Conservation (phyloP, 1,284 basidiomycete species). For the Cutaneotrichosporon cutaneum region DNA sequence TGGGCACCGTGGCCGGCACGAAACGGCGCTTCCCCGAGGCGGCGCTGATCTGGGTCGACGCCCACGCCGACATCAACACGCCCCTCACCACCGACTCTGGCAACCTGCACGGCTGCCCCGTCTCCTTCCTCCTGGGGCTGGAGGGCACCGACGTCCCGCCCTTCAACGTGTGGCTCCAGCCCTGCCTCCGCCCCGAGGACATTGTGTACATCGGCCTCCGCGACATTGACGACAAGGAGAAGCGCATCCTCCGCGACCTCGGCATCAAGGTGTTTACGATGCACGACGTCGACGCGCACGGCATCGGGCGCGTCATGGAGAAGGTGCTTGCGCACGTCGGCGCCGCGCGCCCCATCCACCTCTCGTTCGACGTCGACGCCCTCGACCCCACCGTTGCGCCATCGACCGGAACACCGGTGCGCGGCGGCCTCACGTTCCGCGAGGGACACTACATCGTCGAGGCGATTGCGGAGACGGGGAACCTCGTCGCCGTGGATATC, state of each 20-base stretch:
- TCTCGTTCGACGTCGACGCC: constrained; percentile 96
- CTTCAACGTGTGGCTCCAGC: constrained; percentile 68
- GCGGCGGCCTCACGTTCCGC: constrained; percentile 93
- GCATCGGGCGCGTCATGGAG: constrained; percentile 91
- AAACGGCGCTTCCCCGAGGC: constrained; percentile 59
- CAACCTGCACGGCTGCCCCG: constrained; percentile 97
- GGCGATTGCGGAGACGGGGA: constrained; percentile 87
- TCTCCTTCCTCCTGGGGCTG: constrained; percentile 88
- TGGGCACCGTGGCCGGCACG: constrained; percentile 67
- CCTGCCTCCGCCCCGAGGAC: constrained; percentile 66
- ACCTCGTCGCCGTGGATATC: constrained; percentile 84
- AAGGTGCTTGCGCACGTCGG: constrained; percentile 95
- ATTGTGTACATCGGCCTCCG: constrained; percentile 85
- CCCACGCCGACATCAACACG: constrained; percentile 95
- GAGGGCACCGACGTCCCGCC: constrained; percentile 61
- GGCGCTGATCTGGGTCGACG: constrained; percentile 90
- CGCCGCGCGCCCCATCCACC: constrained; percentile 83
- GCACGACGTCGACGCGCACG: constrained; percentile 97
- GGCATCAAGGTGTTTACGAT: constrained; percentile 94
- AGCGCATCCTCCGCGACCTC: constrained; percentile 78
- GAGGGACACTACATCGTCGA: constrained; percentile 93
- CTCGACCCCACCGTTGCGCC: constrained; percentile 92
- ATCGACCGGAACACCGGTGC: constrained; percentile 64
- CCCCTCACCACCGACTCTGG: constrained; percentile 79
- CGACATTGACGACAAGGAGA: constrained; percentile 89